phyloP scores from a whole-genome alignment of 345 rosid species.

The Linum lewisii region DNA sequence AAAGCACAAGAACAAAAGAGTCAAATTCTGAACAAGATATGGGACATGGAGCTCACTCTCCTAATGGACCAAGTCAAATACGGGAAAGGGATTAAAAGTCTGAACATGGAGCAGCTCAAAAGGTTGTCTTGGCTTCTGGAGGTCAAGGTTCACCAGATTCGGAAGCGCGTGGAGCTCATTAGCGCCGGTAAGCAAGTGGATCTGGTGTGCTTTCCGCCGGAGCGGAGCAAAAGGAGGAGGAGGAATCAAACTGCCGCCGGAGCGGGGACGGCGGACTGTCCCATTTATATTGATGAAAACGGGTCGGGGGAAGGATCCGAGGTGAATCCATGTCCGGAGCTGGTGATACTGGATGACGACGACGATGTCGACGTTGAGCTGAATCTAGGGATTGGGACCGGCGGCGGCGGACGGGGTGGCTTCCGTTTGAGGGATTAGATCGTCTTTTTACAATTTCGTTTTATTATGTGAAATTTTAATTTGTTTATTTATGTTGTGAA shows the following conservation, averaged over 20 bases:
- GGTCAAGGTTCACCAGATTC: constrained; percentile 19
- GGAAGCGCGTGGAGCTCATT: constrained; percentile 3
- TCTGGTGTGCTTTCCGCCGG: background rate
- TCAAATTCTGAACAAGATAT: constrained; percentile 3
- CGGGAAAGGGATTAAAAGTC: constrained; percentile 5
- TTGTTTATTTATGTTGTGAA: no score
- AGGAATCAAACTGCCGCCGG: background rate
- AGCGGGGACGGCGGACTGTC: background rate
- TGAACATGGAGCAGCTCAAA: constrained; percentile 4
- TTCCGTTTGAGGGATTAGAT: no score
- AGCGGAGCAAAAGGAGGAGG: background rate
- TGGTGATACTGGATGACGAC: no score
- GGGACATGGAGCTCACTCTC: constrained; percentile 9
- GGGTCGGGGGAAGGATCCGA: background rate
- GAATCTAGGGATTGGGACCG: no score
- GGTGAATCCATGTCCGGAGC: background rate
- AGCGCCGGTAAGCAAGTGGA: background rate
- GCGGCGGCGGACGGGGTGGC: no score
- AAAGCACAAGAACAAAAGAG: no score
- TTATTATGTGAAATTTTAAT: no score
- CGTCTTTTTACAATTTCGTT: no score
- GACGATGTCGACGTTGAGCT: no score
- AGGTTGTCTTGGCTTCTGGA: constrained; percentile 16
- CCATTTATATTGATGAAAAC: background rate
- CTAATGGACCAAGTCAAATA: constrained; percentile 19